Percentiles rank a stretch among this genome's conserved stretches.
phyloP scores from a whole-genome alignment of 768 basidiomycete species.

The Termitomyces sp. region DNA sequence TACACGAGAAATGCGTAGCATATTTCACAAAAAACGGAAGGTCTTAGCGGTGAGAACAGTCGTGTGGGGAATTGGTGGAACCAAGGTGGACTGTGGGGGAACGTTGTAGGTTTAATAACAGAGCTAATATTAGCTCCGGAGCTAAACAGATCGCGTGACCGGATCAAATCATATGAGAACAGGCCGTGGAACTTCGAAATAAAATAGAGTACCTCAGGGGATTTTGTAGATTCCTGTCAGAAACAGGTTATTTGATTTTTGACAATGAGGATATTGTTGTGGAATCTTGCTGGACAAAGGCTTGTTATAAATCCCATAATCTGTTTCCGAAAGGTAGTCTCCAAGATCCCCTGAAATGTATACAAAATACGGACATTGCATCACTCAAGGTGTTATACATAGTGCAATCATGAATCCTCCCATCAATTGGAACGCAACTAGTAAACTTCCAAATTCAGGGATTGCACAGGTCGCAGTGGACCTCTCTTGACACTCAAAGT shows the following conservation, averaged over 20 bases:
- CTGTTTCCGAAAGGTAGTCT: too few species aligned
- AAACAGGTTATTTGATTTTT: too few species aligned
- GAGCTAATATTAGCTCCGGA: not conserved
- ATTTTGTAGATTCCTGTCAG: too few species aligned
- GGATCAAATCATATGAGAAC: not conserved
- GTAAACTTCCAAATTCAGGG: not conserved
- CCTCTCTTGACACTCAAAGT: not conserved
- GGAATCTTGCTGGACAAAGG: too few species aligned
- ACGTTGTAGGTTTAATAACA: not conserved
- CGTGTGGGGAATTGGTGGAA: not conserved
- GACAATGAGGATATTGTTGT: too few species aligned
- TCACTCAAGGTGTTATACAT: not conserved
- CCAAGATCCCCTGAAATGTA: too few species aligned
- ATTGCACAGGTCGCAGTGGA: not conserved
- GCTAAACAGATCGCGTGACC: not conserved
- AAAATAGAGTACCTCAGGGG: too few species aligned
- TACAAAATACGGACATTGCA: not conserved
- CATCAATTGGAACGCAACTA: not conserved
- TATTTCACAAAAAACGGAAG: not conserved
- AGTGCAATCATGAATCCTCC: not conserved
- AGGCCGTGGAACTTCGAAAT: too few species aligned
- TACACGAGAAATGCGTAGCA: slow-evolving; percentile 10
- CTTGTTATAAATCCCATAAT: too few species aligned
- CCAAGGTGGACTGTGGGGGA: not conserved
- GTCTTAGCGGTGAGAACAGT: not conserved